phyloP scores from a whole-genome alignment of 768 basidiomycete genomes.

The Rhizopogon vesiculosus region DNA sequence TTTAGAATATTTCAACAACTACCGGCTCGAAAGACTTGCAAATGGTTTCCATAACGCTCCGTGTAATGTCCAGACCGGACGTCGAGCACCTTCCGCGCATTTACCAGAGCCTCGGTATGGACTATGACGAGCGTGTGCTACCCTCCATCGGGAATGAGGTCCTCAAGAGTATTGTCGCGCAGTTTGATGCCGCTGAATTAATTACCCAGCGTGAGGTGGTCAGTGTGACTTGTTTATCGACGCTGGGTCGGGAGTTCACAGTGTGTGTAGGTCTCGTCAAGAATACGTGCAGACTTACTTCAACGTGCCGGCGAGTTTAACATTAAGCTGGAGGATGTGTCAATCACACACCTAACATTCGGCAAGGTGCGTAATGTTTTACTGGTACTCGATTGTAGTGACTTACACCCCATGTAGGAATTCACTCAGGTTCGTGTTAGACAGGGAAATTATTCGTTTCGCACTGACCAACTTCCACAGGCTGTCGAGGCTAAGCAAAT shows the following conservation, averaged over 20 bases:
- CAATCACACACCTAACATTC: constrained; percentile 88
- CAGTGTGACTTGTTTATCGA: constrained; percentile 23
- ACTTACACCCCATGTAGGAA: constrained; percentile 50
- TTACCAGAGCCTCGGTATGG: constrained; percentile 91
- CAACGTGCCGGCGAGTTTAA: constrained; percentile 96
- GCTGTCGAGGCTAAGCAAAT: constrained; percentile 99
- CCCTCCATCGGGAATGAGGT: constrained; percentile 99
- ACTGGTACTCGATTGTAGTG: neutral
- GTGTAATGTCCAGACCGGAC: constrained; percentile 94
- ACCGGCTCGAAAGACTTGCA: constrained; percentile 98
- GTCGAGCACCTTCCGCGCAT: constrained; percentile 83
- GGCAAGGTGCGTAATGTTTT: constrained; percentile 54
- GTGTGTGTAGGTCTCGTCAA: constrained; percentile 68
- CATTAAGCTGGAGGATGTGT: constrained; percentile 94
- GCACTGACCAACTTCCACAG: constrained; percentile 22
- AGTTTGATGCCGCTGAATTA: constrained; percentile 95
- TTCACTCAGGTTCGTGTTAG: constrained; percentile 59
- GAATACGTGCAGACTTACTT: constrained; percentile 88
- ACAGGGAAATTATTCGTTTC: neutral
- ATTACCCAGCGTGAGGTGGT: constrained; percentile 98
- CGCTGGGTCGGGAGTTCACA: neutral
- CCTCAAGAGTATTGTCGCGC: constrained; percentile 95
- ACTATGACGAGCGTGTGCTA: constrained; percentile 97
- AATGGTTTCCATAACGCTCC: constrained; percentile 96
- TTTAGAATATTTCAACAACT: constrained; percentile 94